Evolutionary conservation across 331 rosid genomes (phyloP), one percentile per base, ranked within the genome.

Genomic region (Prunus yedoensis): DNA sequence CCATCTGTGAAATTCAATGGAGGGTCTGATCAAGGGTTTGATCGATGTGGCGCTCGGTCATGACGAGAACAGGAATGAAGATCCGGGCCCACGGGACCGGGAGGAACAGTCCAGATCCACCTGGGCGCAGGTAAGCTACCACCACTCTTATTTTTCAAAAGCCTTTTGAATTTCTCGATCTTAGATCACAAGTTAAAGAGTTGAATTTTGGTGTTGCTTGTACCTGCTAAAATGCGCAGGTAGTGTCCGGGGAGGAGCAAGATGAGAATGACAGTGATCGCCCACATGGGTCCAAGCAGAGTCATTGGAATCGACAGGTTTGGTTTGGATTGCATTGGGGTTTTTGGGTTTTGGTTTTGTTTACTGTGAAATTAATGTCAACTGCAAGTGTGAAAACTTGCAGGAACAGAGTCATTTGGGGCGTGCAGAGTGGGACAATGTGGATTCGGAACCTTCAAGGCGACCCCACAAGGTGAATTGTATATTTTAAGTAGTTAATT

Each of bases 1-100:
- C 50, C 32, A 72, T 74, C 71, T 41, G 66, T 51, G 50, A 20
- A 21, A 51, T 10, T 21, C 75, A 47, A 92, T 92, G 97, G 96
- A 92, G 1, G 96, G 89, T 86, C 80, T 92, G 72, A 86, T 92
- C 76, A 90, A 90, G 72, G 96, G 94, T 15, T 66, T 92, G 74
- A 17, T 81, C 66, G 83, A 87, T 28, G 85, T 82, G 3, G 91
- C 74, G 9, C 74, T 92, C 68, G 94, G 89, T 18, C 77, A 30
- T 68, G 54, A 38, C 66, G 75, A 77, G 54, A 32, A 84, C 63
- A 66, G 43, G 51, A 50, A 74, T 32, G 62, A 71, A 23, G 73
- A 81, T 13, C 77, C 79, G 14, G 71, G 58, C 9, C 66, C 87
- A 28, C 73, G 75, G 32, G 73, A 85, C 53, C 81, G 79, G 0